A percentile compares a stretch with the other conserved stretches of the same genome.
These are phyloP conservation scores for Calocybe gangraenosa DNA, from an alignment of 768 basidiomycete species.

Conservation along the genomic window DNA sequence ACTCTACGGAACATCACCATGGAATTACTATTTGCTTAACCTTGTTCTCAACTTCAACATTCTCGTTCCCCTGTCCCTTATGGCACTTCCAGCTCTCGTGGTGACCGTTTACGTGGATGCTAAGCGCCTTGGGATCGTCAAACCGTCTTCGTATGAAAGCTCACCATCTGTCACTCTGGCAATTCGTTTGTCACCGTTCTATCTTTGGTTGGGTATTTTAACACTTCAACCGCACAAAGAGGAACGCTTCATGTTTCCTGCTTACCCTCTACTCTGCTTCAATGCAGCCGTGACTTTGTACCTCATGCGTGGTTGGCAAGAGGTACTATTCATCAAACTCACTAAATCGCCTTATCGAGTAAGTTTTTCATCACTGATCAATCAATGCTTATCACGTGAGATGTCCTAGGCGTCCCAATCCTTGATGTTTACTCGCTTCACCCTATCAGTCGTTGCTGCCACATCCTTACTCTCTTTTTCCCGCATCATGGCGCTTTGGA, in stretches of 20 bases:
- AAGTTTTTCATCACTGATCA: conserved; percentile 21
- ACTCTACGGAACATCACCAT: conserved; percentile 89
- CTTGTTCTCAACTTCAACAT: conserved; percentile 94
- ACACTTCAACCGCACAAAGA: conserved; percentile 90
- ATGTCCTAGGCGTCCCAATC: conserved; percentile 67
- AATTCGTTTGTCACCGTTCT: conserved; percentile 81
- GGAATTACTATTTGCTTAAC: conserved; percentile 84
- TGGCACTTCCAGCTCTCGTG: conserved; percentile 73
- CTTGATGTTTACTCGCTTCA: conserved; percentile 70
- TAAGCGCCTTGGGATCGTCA: conserved; percentile 62
- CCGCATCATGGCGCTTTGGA: conserved; percentile 76
- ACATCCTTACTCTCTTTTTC: conserved; percentile 70
- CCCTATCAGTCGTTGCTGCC: conserved; percentile 63
- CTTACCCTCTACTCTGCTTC: conserved; percentile 87
- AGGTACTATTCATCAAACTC: conserved; percentile 64
- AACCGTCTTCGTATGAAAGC: conserved; percentile 52
- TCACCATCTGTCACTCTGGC: conserved; percentile 78
- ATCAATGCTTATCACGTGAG: background rate
- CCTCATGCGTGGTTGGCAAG: conserved; percentile 83
- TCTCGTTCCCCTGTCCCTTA: conserved; percentile 72
- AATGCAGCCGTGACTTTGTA: conserved; percentile 91
- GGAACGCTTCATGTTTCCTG: conserved; percentile 98
- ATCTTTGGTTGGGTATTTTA: conserved; percentile 85
- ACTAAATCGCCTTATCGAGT: conserved; percentile 88
- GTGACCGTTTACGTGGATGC: conserved; percentile 74